Base-by-base conservation (phyloP, 176 grass and related monocot genomes). In the Tillandsia leiboldiana region DNA sequence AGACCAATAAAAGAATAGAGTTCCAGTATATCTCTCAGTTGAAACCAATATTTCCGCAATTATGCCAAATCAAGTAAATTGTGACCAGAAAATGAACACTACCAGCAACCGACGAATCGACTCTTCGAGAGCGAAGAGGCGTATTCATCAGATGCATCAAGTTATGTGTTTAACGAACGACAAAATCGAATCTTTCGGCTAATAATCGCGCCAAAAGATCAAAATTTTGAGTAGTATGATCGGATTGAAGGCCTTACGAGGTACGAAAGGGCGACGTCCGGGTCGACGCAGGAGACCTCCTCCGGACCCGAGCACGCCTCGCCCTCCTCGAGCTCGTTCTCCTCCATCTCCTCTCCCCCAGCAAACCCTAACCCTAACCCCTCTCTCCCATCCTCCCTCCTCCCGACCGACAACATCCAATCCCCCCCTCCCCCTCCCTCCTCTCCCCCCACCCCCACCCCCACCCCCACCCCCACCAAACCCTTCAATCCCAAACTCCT, bases 311-410 rank as follows among this genome's bases (percentile, higher is more conserved):
- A 72, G 26, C 24, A 67, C 51, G 75, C 79, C 70, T 84, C 78
- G 54, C 56, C 68, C 7, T 79, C 78, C 71, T 89, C 75, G 66
- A 86, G 82, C 75, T 89, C 79, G 58, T 82, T 71, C 72, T 90
- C 83, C 53, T 81, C 80, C 67, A 74, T 74, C 26, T 57, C 82
- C 70, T 75, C 80, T 42, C 22, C 24, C 15, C 49, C 73, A 10
- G 49, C 63, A 61, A 68, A 75, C 59, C 65, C 80, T 74, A 29
- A 22, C 56, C 56, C 56, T 61, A 18, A 15, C 56, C 56, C 56
- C 22, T 22, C 56, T 20, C 56, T 61, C 56, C 56, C 56, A 61
- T 61, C 56, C 56, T 22, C 56, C 56, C 56, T 61, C 56, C 56
- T 61, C 56, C 22, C 56, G n/a, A 61, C 56, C 56, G 17, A 61